Percentiles rank a stretch among this genome's conserved stretches.
These are phyloP conservation scores for Piedraia hortae DNA, from an alignment of 2,329 filamentous ascomycete species.

Conservation along the genomic window DNA sequence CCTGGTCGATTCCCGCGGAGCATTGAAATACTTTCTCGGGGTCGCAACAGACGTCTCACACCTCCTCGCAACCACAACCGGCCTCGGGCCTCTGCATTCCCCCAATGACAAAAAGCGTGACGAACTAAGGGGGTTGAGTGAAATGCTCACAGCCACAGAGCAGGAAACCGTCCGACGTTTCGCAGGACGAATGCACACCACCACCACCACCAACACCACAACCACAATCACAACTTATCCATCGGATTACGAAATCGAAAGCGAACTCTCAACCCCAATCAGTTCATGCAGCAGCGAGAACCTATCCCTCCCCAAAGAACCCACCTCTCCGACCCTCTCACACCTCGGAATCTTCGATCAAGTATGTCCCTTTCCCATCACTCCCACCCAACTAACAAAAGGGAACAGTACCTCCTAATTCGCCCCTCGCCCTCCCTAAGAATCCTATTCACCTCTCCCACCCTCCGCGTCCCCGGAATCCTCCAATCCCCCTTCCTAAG, in stretches of 20 bases:
- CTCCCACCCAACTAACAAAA: slow-evolving; percentile 1
- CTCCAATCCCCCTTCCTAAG: slow-evolving; percentile 22
- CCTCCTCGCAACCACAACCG: slow-evolving; percentile 35
- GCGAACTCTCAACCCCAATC: too few species aligned
- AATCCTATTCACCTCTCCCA: slow-evolving; percentile 23
- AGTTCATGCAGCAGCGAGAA: too few species aligned
- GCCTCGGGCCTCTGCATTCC: slow-evolving; percentile 19
- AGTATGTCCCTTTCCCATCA: slow-evolving; percentile 15
- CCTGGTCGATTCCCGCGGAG: slow-evolving; percentile 37
- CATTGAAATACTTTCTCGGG: slow-evolving; percentile 41
- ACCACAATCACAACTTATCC: too few species aligned
- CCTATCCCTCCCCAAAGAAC: slow-evolving; percentile 3
- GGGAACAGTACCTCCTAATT: slow-evolving; percentile 19
- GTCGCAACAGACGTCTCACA: slow-evolving; percentile 46
- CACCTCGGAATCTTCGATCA: slow-evolving; percentile 33
- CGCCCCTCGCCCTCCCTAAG: slow-evolving; percentile 21
- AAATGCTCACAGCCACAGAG: slow-evolving; percentile 42
- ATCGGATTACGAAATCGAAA: slow-evolving; percentile 23
- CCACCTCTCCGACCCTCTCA: too few species aligned
- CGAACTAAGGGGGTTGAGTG: slow-evolving; percentile 36
- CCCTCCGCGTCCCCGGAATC: slow-evolving; percentile 22
- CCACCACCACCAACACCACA: too few species aligned
- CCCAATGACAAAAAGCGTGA: slow-evolving; percentile 22
- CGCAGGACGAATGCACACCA: slow-evolving; percentile 38
- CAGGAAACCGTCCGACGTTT: slow-evolving; percentile 33